Evolutionary conservation across 2,329 filamentous ascomycete species (phyloP), one percentile per base, ranked within the genome.

Genomic region (Myotisia sp.): DNA sequence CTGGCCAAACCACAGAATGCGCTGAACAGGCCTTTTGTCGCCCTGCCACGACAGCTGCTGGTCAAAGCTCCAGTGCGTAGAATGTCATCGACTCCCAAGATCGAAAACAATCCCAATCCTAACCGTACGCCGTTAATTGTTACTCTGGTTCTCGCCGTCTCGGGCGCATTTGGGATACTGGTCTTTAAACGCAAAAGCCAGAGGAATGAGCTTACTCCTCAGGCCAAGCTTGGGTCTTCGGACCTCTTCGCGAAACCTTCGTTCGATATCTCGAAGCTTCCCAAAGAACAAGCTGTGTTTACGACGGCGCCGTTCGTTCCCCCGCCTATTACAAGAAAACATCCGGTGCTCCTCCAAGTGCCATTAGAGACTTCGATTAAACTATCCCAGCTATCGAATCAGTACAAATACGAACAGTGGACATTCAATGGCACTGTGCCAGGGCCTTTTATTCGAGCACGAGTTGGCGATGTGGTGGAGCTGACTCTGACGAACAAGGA

Each of bases 321-420:
- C 12, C 52, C 50, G 1, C 35, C 44, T 1, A 53, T 56, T 29
- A 52, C 47, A 2, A 42, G 53, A 13, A 43, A 52, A 29, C 42
- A 54, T 26, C 47, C 50, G 0, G 52, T 52, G 3, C 42, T 55
- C 2, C 44, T 56, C 8, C 39, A 49, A 24, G 54, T 56, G 2
- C 42, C 48, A 1, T 38, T 56, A 8, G 44, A 38, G 6, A 52
- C 53, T 2, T 34, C 34, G 0, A 48, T 47, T 2, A 51, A 52
- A 30, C 16, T 49, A 7, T 32, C 40, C 5, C 52, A 56, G 33
- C 42, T 56, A 14, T 55, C 53, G 2, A 54, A 44, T 38, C 39
- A 44, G 21, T 47, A 51, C 45, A 57, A 56, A 33, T 56, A 56
- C 41, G 53, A 57, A 16, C 41, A 47, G 29, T 56, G 53, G 52